Evolutionary conservation across 371 early-diverging fungal genomes (phyloP), one percentile per base, ranked within the genome.

Genomic region (Apophysomyces sp.): DNA sequence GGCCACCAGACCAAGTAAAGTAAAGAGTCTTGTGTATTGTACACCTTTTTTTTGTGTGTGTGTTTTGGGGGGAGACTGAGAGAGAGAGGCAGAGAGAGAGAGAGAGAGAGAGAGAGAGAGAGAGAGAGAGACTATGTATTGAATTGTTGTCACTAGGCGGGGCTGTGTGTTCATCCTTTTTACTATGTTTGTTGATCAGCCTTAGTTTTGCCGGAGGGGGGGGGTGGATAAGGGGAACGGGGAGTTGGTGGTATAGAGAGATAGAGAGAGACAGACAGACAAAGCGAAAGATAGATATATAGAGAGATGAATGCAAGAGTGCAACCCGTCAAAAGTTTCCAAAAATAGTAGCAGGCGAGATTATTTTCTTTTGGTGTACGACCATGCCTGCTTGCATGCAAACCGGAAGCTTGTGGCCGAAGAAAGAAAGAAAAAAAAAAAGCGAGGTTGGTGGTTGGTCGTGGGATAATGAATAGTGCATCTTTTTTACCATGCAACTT

Each of bases 321-420:
- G 44, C 44, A 44, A 44, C 44, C 44, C 44, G 44, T 44, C 44
- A 44, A 44, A 41, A n/a, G 15, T n/a, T n/a, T n/a, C 44, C 44
- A n/a, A 44, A 44, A 44, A 44, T 44, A 44, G 44, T 44, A 44
- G 44, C 44, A 44, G 21, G 24, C 21, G 24, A 21, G 44, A 44
- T 44, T 44, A 18, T 21, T 44, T 44, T 21, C 21, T 44, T 44
- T 44, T n/a, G 44, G 44, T 44, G 44, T 24, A 21, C 44, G 21
- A 24, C 26, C 44, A 44, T 44, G 44, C 44, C 5, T 1, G 44
- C 44, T 44, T 44, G 44, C 44, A 44, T 44, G 24, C 27, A 44
- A n/a, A 18, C 16, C 44, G 44, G 44, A 44, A 44, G 44, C 44
- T 44, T 44, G 44, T 44, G 44, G 44, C 44, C 44, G 44, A 44